phyloP scores from a whole-genome alignment of 257 asterid species.

The Salvia hispanica region DNA sequence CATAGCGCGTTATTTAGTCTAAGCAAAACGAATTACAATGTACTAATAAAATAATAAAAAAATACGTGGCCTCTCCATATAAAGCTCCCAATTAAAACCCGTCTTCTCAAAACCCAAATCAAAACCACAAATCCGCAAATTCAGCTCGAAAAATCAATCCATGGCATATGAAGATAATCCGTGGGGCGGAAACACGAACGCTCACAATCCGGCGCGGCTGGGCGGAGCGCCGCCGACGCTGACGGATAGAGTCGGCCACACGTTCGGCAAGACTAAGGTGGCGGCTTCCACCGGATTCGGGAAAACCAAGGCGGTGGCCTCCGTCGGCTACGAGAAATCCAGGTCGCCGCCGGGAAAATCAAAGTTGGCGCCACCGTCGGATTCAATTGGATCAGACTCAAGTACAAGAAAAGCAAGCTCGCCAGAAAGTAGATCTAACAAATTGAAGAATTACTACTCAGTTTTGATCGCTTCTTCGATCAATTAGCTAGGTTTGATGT shows the following conservation, averaged over 20 bases:
- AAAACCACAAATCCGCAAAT: neutral
- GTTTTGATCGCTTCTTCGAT: neutral
- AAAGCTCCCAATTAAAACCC: constrained; percentile 2
- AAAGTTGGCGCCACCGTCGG: constrained; percentile 50
- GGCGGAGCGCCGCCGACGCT: constrained; percentile 39
- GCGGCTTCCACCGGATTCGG: constrained; percentile 44
- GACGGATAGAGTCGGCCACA: constrained; percentile 45
- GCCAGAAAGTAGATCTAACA: constrained; percentile 42
- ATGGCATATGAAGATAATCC: constrained; percentile 41
- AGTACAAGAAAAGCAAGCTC: constrained; percentile 50
- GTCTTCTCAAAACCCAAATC: neutral
- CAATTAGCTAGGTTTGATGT: constrained; percentile 17
- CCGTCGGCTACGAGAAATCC: constrained; percentile 59
- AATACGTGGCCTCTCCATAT: constrained; percentile 5
- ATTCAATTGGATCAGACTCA: constrained; percentile 56
- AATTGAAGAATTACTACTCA: neutral
- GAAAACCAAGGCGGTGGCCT: constrained; percentile 49
- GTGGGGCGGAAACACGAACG: constrained; percentile 34
- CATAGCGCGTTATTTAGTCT: too few species aligned
- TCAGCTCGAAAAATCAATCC: neutral
- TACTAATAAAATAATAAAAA: too few species aligned
- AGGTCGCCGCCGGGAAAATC: constrained; percentile 40
- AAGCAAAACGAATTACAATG: neutral
- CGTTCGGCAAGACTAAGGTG: constrained; percentile 42
- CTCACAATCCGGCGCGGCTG: constrained; percentile 21